These are phyloP conservation scores for Globisporangium emineosum DNA, from an alignment of 352 stramenopile genomes.

Conservation along the genomic window DNA sequence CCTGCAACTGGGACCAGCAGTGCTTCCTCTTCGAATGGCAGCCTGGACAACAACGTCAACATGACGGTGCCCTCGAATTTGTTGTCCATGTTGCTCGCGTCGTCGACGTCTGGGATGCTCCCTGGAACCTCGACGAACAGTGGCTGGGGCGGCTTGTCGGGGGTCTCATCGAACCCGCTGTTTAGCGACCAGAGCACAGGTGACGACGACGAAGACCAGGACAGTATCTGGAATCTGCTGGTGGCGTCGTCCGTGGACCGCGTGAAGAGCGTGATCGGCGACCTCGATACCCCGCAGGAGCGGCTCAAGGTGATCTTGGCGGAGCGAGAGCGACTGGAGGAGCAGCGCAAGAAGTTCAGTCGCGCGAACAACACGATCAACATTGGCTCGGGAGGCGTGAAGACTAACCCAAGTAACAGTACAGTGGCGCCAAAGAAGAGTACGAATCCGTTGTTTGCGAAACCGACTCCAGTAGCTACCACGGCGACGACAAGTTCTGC, in stretches of 20 bases:
- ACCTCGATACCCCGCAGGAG: conserved; percentile 42
- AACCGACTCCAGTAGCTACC: not conserved
- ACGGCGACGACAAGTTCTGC: not conserved
- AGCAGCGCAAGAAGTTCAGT: conserved; percentile 50
- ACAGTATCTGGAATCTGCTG: conserved; percentile 72
- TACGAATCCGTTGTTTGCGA: not conserved
- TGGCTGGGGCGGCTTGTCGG: conserved; percentile 3
- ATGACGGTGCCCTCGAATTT: conserved; percentile 34
- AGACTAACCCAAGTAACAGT: not conserved
- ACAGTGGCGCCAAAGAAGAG: not conserved
- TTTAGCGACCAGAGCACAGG: conserved; percentile 47
- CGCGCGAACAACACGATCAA: conserved; percentile 21
- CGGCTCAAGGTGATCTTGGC: conserved; percentile 56
- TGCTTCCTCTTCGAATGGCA: not conserved
- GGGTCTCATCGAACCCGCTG: conserved; percentile 32
- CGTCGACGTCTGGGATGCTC: conserved; percentile 37
- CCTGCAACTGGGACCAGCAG: not conserved
- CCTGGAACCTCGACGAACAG: not conserved
- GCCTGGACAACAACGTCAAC: conserved; percentile 17
- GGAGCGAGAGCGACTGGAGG: conserved; percentile 59
- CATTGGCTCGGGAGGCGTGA: not conserved
- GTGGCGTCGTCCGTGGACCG: conserved; percentile 68
- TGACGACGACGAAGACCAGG: conserved; percentile 47
- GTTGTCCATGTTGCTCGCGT: conserved; percentile 48
- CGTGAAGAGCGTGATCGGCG: conserved; percentile 46